Conservation (phyloP, 1,284 basidiomycete genomes). For the Pseudozyma hubeiensis region DNA sequence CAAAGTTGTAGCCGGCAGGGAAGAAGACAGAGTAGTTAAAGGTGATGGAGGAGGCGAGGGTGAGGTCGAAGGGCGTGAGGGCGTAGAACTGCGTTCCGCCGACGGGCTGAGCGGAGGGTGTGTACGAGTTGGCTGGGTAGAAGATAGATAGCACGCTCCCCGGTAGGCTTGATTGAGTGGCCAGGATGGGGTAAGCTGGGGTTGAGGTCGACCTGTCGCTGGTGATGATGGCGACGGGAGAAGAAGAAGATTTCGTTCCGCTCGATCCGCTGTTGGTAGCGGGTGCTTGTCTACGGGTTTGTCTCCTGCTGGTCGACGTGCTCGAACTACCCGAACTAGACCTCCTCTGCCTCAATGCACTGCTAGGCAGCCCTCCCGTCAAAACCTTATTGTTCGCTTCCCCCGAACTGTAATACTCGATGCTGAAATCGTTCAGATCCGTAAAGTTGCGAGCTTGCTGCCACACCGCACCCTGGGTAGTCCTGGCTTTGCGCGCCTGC, state of each 20-base stretch:
- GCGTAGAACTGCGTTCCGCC: conserved; percentile 41
- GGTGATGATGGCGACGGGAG: neutral
- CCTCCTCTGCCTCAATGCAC: neutral
- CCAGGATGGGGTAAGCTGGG: neutral
- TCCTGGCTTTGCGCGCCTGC: neutral
- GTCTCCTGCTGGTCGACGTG: neutral
- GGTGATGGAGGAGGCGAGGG: conserved; percentile 13
- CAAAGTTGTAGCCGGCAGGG: conserved; percentile 68
- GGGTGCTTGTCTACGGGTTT: neutral
- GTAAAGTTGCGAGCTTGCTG: conserved; percentile 1
- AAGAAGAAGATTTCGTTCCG: neutral
- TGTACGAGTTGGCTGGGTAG: conserved; percentile 70
- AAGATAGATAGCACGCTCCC: conserved; percentile 12
- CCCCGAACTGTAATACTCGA: conserved; percentile 17
- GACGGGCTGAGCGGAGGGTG: conserved; percentile 58
- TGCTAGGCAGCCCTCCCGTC: conserved; percentile 1
- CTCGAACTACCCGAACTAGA: too few relatives aligned
- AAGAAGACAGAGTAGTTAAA: conserved; percentile 69
- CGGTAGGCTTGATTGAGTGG: neutral
- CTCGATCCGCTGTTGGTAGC: neutral
- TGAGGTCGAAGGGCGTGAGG: conserved; percentile 13
- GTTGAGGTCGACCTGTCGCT: neutral
- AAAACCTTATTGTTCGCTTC: conserved; percentile 15
- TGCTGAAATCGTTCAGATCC: conserved; percentile 17
- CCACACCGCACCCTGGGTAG: conserved; percentile 71